Evolutionary conservation across 805 yeast genomes (phyloP).

Genomic region (Metschnikowia orientalis): DNA sequence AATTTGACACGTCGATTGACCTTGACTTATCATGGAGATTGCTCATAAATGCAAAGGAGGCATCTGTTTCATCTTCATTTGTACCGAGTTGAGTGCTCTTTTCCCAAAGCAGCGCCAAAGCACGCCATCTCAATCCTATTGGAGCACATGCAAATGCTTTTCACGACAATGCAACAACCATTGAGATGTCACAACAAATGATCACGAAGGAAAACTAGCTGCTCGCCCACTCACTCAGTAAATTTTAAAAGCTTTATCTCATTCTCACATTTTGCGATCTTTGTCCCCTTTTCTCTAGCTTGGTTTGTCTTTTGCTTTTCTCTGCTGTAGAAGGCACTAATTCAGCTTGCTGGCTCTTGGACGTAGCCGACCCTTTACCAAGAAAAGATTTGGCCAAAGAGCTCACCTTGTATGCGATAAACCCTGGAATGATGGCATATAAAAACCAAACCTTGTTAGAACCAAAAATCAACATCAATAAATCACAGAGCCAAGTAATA

Average conservation of each 20-base stretch:
- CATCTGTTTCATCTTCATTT: too few relatives aligned
- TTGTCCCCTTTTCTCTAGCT: conserved; percentile 15
- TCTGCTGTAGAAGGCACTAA: conserved; percentile 6
- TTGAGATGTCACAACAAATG: too few relatives aligned
- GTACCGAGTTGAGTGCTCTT: too few relatives aligned
- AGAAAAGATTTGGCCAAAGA: conserved; percentile 27
- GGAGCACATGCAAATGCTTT: too few relatives aligned
- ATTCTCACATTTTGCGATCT: conserved; percentile 8
- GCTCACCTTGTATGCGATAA: conserved; percentile 44
- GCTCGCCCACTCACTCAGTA: too few relatives aligned
- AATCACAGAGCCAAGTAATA: conserved; percentile 54
- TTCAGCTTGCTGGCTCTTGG: conserved; percentile 2
- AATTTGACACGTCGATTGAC: too few relatives aligned
- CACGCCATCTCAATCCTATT: too few relatives aligned
- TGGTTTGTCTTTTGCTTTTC: conserved; percentile 18
- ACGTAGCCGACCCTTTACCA: conserved; percentile 7
- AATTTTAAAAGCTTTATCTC: conserved; percentile 1
- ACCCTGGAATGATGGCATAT: conserved; percentile 48
- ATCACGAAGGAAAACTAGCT: too few relatives aligned
- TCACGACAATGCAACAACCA: too few relatives aligned
- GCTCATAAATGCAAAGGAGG: too few relatives aligned
- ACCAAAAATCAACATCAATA: conserved; percentile 52
- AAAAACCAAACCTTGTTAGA: conserved; percentile 58
- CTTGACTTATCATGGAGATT: too few relatives aligned
- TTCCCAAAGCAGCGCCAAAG: too few relatives aligned